Evolutionary conservation across 495 filamentous ascomycete species (phyloP).

Genomic region (Xylaria palmicola): DNA sequence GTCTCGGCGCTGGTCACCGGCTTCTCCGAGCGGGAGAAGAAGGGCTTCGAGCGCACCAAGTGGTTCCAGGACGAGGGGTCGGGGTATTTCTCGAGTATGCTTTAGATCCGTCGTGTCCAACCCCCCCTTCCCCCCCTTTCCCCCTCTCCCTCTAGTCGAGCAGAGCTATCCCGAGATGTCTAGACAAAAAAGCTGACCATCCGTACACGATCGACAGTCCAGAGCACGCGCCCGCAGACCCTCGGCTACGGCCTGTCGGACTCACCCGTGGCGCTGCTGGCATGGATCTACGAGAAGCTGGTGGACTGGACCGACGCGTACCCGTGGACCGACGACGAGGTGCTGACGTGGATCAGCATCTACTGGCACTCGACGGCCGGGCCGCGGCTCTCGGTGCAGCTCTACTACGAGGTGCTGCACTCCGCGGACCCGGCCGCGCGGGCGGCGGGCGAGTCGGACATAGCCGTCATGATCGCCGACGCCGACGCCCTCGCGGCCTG

Average conservation of each 20-base stretch:
- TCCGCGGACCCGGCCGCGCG: not conserved
- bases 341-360: constrained; percentile 58
- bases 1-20: constrained; percentile 8
- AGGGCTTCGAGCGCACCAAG: constrained; percentile 34
- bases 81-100: constrained; percentile 42
- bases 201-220: constrained; percentile 23
- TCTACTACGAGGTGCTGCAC: constrained; percentile 52
- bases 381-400: constrained; percentile 46
- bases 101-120: too few relatives aligned
- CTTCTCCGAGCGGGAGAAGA: constrained; percentile 15
- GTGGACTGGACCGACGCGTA: constrained; percentile 59
- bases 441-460: constrained; percentile 11
- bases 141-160: too few relatives aligned
- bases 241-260: constrained; percentile 51
- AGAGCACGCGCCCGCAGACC: constrained; percentile 59
- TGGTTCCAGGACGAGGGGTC: constrained; percentile 48
- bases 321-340: constrained; percentile 59
- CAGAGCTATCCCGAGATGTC: not conserved
- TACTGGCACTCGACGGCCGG: constrained; percentile 53
- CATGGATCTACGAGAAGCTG: constrained; percentile 63
- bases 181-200: not conserved
- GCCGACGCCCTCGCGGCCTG: constrained; percentile 17
- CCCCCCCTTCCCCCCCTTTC: too few relatives aligned
- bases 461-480: not conserved
- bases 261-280: constrained; percentile 55